Conservation (phyloP, 2,329 filamentous ascomycete species). For the Botrytis pseudocinerea region DNA sequence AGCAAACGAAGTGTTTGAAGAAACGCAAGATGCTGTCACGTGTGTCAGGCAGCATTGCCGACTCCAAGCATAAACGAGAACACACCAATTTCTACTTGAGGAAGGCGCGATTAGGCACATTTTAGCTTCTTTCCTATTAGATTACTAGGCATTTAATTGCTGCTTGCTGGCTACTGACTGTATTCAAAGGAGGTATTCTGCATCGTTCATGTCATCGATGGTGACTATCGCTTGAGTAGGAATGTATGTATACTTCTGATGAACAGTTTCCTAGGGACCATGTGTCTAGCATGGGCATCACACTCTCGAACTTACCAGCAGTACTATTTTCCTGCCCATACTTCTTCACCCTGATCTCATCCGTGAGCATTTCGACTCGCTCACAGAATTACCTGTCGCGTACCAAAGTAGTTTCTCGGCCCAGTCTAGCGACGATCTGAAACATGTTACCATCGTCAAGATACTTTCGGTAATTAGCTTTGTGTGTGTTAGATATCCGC, state of each 20-base stretch:
- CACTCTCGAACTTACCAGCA: too few relatives aligned
- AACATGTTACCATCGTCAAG: too few relatives aligned
- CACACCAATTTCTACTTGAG: neutral
- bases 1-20: neutral
- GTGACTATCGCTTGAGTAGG: neutral
- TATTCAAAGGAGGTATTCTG: neutral
- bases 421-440: neutral
- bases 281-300: too few relatives aligned
- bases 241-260: neutral
- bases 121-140: too few relatives aligned
- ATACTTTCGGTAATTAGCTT: too few relatives aligned
- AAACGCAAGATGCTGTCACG: neutral
- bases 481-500: neutral
- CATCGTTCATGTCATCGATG: neutral
- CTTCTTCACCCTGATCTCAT: neutral
- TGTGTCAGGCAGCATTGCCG: neutral
- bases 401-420: neutral
- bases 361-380: neutral
- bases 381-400: neutral
- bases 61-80: neutral
- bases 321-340: neutral
- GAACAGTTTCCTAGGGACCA: neutral
- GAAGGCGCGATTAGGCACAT: neutral
- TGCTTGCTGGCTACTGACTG: neutral
- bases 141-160: too few relatives aligned